Conservation (phyloP, 169 alveolate species). For the Plasmodium blacklocki region DNA sequence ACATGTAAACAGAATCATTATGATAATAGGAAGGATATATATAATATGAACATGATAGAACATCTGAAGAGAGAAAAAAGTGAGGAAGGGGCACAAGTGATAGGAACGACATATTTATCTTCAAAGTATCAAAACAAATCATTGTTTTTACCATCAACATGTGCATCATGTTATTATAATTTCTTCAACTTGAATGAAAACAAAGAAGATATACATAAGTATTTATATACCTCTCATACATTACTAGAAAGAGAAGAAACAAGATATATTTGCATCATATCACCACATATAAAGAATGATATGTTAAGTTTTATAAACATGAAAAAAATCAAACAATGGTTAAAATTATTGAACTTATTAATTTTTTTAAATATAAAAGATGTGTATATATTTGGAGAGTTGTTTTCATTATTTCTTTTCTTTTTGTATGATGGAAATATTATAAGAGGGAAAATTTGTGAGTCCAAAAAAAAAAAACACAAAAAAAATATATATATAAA, state of each 20-base stretch:
- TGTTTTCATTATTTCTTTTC: conserved; percentile 28
- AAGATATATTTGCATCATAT: conserved; percentile 47
- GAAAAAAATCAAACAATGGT: conserved; percentile 33
- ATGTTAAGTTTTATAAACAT: background rate
- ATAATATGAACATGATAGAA: background rate
- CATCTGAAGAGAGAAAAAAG: background rate
- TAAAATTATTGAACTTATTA: conserved; percentile 17
- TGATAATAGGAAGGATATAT: background rate
- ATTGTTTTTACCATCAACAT: too few relatives aligned
- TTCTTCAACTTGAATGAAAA: background rate
- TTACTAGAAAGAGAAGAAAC: conserved; percentile 1
- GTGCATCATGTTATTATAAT: too few relatives aligned
- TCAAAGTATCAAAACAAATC: background rate
- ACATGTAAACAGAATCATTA: background rate
- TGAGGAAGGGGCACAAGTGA: background rate
- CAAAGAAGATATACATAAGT: background rate
- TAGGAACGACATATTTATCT: background rate
- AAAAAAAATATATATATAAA: background rate
- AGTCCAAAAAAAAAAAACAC: background rate
- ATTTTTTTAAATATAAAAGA: conserved; percentile 28
- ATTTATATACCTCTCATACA: background rate
- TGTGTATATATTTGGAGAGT: conserved; percentile 41
- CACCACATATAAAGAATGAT: conserved; percentile 32
- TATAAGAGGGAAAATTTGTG: conserved; percentile 6
- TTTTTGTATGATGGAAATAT: conserved; percentile 24